Percentiles rank a stretch among this genome's conserved stretches.
Conservation (phyloP, 2,329 filamentous ascomycete species). For the Botrytis fabae region DNA sequence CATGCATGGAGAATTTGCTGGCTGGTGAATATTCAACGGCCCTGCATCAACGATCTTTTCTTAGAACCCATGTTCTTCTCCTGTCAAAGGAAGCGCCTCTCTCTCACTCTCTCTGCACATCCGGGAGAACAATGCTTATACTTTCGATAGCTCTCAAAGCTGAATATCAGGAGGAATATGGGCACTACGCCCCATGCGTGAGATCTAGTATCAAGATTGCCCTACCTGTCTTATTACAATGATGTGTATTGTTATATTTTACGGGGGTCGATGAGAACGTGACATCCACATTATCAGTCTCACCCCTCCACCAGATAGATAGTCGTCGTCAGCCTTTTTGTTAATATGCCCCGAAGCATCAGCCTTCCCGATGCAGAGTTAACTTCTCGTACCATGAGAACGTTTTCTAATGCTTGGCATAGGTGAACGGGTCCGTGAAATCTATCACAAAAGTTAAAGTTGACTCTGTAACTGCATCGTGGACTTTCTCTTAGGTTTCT, state of each 20-base stretch:
- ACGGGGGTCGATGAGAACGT: background rate
- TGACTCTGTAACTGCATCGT: background rate
- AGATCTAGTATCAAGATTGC: background rate
- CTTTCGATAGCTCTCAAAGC: background rate
- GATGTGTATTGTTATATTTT: background rate
- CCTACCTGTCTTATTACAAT: background rate
- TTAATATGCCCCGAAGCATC: background rate
- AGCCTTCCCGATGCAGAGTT: background rate
- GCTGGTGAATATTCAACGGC: background rate
- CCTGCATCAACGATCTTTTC: background rate
- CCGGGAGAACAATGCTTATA: background rate
- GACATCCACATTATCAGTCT: background rate
- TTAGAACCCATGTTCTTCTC: background rate
- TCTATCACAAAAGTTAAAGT: background rate
- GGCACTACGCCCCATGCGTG: background rate
- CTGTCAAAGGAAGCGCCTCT: background rate
- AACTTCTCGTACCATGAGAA: background rate
- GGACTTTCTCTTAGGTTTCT: background rate
- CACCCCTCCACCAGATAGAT: slow-evolving; percentile 8
- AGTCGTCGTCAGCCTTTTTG: slow-evolving; percentile 10
- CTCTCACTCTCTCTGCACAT: too few species aligned
- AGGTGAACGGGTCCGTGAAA: background rate
- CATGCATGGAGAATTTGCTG: too few species aligned
- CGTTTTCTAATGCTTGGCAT: background rate
- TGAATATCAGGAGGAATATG: background rate